Evolutionary conservation across 2,329 filamentous ascomycete genomes (phyloP).

Genomic region (Aspergillus luchuensis): DNA sequence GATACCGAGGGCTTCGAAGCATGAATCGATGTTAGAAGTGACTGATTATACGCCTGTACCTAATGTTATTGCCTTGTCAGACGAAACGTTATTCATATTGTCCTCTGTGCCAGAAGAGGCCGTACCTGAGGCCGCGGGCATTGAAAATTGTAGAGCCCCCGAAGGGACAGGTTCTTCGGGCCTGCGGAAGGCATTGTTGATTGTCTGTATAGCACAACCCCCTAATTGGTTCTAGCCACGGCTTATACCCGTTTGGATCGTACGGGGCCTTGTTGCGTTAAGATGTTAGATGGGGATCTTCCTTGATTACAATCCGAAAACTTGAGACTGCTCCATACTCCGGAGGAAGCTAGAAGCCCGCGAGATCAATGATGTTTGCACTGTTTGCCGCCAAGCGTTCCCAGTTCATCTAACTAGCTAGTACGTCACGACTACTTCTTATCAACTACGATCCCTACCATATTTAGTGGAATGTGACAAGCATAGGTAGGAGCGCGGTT

Average conservation of each 20-base stretch:
- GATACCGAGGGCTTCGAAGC: too few relatives aligned
- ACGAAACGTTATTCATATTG: not conserved
- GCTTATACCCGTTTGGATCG: not conserved
- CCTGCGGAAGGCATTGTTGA: constrained; percentile 27
- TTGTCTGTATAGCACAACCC: not conserved
- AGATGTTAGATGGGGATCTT: too few relatives aligned
- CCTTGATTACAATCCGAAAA: not conserved
- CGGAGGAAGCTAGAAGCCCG: not conserved
- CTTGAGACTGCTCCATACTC: not conserved
- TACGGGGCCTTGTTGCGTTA: not conserved
- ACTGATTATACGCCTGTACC: not conserved
- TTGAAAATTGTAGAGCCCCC: constrained; percentile 21
- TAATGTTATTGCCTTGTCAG: not conserved
- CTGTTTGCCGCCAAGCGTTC: constrained; percentile 10
- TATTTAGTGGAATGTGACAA: too few relatives aligned
- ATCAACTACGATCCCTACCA: too few relatives aligned
- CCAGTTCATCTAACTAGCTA: not conserved
- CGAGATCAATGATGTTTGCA: constrained; percentile 13
- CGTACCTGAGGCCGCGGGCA: constrained; percentile 23
- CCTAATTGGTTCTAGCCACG: not conserved
- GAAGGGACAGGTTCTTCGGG: constrained; percentile 23
- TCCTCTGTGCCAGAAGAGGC: not conserved
- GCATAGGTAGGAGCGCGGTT: not conserved
- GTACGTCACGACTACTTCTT: not conserved
- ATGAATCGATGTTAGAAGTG: not conserved